Evolutionary conservation across 352 stramenopile species (phyloP).

Genomic region (Phytophthora ohioensis): DNA sequence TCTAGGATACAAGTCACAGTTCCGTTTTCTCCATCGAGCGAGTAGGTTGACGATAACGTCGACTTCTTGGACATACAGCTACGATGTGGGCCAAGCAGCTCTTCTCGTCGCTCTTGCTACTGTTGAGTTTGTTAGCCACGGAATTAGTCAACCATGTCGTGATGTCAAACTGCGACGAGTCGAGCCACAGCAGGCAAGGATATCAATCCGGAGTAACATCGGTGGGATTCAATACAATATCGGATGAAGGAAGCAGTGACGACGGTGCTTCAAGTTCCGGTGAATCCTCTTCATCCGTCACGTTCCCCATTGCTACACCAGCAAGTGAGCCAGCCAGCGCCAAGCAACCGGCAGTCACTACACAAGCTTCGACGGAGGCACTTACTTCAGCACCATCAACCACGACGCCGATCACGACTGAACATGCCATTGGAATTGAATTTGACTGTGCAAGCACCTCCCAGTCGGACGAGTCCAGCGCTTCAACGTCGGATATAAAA

Average conservation of each 20-base stretch:
- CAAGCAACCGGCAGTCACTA: background rate
- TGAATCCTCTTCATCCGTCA: slow-evolving; percentile 9
- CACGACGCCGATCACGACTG: background rate
- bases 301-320: slow-evolving; percentile 3
- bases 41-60: background rate
- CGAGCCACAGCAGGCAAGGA: slow-evolving; percentile 6
- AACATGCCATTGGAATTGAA: background rate
- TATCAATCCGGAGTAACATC: slow-evolving; percentile 2
- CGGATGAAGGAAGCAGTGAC: slow-evolving; percentile 4
- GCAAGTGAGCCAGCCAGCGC: background rate
- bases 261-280: slow-evolving; percentile 3
- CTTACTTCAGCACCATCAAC: slow-evolving; percentile 6
- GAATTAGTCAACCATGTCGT: slow-evolving; percentile 2
- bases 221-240: slow-evolving; percentile 1
- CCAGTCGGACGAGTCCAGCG: slow-evolving; percentile 12
- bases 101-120: slow-evolving; percentile 4
- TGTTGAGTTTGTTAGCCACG: background rate
- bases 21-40: slow-evolving; percentile 22
- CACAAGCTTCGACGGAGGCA: slow-evolving; percentile 1
- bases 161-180: slow-evolving; percentile 15
- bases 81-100: slow-evolving; percentile 17
- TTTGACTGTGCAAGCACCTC: background rate
- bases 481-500: slow-evolving; percentile 2
- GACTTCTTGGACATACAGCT: background rate
- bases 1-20: slow-evolving; percentile 18